Evolutionary conservation across 1,139 yeast genomes (phyloP).

Genomic region (Yamadazyma buinensis): DNA sequence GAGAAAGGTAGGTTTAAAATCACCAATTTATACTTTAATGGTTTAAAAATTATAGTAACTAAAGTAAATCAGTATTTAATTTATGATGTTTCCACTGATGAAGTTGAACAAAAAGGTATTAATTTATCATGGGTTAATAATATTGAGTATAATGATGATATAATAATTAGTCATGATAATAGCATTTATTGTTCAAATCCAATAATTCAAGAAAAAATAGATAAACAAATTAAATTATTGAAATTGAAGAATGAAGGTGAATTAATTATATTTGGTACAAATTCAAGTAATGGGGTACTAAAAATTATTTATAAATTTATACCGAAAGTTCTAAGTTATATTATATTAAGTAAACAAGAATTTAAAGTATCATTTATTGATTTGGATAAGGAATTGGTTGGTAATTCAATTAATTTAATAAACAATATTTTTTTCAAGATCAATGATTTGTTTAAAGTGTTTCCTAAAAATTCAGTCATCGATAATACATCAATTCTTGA

Average conservation of each 20-base stretch:
- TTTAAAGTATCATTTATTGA: slow-evolving; percentile 22
- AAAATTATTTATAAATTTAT: slow-evolving; percentile 23
- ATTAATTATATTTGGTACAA: slow-evolving; percentile 24
- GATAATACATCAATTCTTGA: slow-evolving; percentile 12
- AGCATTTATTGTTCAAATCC: slow-evolving; percentile 16
- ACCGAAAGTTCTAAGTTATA: slow-evolving; percentile 29
- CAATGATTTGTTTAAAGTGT: slow-evolving; percentile 18
- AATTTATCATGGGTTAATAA: background rate
- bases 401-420: slow-evolving; percentile 10
- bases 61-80: background rate
- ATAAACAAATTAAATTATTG: background rate
- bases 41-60: background rate
- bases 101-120: background rate
- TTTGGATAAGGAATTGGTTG: background rate
- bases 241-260: slow-evolving; percentile 23
- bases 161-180: slow-evolving; percentile 23
- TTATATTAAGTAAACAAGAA: slow-evolving; percentile 25
- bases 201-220: background rate
- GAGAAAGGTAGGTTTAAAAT: slow-evolving; percentile 10
- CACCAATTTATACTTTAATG: slow-evolving; percentile 4
- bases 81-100: background rate
- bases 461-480: slow-evolving; percentile 16
- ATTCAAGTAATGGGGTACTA: slow-evolving; percentile 20
- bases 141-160: slow-evolving; percentile 1
- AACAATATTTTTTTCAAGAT: slow-evolving; percentile 12